These are phyloP conservation scores for Neofusicoccum kwambonambiense DNA, from an alignment of 2,329 filamentous ascomycete genomes.

Conservation along the genomic window DNA sequence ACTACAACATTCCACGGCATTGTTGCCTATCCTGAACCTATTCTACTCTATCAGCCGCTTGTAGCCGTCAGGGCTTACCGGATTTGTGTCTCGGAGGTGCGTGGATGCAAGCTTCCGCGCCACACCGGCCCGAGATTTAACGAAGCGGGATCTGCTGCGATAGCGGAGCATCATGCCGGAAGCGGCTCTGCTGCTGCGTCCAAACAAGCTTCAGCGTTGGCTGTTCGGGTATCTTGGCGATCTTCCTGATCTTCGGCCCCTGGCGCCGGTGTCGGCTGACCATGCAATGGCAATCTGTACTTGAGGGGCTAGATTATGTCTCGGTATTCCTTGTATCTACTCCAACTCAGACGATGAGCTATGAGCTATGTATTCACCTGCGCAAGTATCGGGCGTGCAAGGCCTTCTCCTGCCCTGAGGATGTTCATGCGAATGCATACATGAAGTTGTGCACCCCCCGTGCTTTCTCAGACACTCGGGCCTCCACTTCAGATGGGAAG, in stretches of 20 bases:
- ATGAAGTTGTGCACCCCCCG: neutral
- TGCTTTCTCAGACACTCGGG: neutral
- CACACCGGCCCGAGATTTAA: neutral
- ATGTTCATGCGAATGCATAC: too few relatives aligned
- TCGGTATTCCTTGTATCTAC: neutral
- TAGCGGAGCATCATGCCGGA: slow-evolving; percentile 1
- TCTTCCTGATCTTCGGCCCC: slow-evolving; percentile 14
- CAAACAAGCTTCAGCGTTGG: slow-evolving; percentile 13
- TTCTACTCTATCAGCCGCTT: neutral
- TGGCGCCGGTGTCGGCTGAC: neutral
- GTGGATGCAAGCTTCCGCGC: neutral
- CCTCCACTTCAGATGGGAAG: neutral
- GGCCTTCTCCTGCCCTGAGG: neutral
- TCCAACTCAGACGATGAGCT: neutral
- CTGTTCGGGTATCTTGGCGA: slow-evolving; percentile 14
- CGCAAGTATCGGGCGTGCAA: too few relatives aligned
- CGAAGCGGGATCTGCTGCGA: slow-evolving; percentile 9
- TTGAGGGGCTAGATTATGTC: neutral
- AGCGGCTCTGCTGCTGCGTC: neutral
- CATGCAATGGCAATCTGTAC: neutral
- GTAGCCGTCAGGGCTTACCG: neutral
- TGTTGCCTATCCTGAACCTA: neutral
- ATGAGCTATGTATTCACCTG: neutral
- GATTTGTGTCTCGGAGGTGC: neutral
- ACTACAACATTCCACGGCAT: neutral